These are phyloP conservation scores for Parathielavia hyrcaniae DNA, from an alignment of 495 filamentous ascomycete species.

Conservation along the genomic window DNA sequence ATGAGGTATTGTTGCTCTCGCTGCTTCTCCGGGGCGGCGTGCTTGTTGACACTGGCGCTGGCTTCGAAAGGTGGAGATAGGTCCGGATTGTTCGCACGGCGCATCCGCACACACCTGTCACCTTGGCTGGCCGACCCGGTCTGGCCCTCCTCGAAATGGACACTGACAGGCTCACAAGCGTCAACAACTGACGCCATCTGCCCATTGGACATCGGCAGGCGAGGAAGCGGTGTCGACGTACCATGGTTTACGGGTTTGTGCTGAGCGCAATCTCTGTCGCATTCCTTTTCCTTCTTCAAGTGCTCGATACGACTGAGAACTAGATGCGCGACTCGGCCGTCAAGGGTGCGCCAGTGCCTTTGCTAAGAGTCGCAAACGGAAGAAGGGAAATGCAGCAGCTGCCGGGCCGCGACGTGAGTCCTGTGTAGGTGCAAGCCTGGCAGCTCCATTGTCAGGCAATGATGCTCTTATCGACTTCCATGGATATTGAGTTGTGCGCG, in stretches of 20 bases:
- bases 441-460: too few relatives aligned
- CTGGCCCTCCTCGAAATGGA: conserved; percentile 2
- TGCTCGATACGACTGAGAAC: not conserved
- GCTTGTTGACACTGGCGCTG: not conserved
- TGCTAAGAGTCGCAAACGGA: conserved; percentile 2
- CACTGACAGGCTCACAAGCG: not conserved
- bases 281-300: too few relatives aligned
- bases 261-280: conserved; percentile 15
- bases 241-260: not conserved
- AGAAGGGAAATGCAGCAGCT: not conserved
- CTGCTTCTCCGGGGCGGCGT: conserved; percentile 7
- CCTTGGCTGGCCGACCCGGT: conserved; percentile 9
- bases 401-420: not conserved
- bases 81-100: conserved; percentile 13
- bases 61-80: not conserved
- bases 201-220: not conserved
- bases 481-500: too few relatives aligned
- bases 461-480: too few relatives aligned
- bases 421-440: not conserved
- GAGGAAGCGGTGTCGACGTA: not conserved
- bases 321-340: not conserved
- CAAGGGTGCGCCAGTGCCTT: not conserved
- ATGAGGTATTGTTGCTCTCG: not conserved
- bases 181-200: not conserved
- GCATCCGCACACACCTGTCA: conserved; percentile 13